Conservation (phyloP, 2,329 filamentous ascomycete genomes). For the Apiospora marii region DNA sequence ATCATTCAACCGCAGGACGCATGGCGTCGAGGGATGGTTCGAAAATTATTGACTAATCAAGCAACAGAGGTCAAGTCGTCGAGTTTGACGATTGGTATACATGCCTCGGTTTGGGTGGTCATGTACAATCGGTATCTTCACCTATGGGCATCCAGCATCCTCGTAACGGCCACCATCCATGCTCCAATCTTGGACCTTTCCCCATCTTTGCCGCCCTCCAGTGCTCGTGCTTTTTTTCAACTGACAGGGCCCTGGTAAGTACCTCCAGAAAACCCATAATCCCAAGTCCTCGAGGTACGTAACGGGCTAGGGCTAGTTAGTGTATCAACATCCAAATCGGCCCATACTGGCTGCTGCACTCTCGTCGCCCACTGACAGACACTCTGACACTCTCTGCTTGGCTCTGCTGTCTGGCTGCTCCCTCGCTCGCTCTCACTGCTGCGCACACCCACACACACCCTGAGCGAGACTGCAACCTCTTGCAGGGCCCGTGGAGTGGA, state of each 20-base stretch:
- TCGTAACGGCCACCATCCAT: constrained; percentile 17
- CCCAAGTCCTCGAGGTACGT: constrained; percentile 1
- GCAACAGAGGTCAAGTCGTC: not conserved
- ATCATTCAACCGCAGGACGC: not conserved
- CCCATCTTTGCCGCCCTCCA: constrained; percentile 21
- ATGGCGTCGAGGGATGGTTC: not conserved
- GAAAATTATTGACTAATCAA: constrained; percentile 21
- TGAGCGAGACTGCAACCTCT: constrained; percentile 19
- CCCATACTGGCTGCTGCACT: constrained; percentile 12
- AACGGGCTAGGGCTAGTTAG: constrained; percentile 16
- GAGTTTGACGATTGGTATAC: not conserved
- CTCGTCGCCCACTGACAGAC: not conserved
- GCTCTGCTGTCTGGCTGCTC: not conserved
- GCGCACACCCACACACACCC: not conserved
- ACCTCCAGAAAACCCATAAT: not conserved
- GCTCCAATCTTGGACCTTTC: constrained; percentile 17
- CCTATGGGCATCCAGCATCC: not conserved
- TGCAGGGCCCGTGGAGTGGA: constrained; percentile 28
- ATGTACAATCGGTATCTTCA: constrained; percentile 13
- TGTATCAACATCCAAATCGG: constrained; percentile 16
- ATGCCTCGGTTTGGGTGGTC: not conserved
- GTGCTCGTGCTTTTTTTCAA: constrained; percentile 17
- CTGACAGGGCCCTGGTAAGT: constrained; percentile 9
- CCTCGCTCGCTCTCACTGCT: not conserved
- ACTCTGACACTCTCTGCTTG: not conserved